Percentiles rank a stretch among this genome's conserved stretches.
Evolutionary conservation across 768 basidiomycete genomes (phyloP).

Genomic region (Mycena vitilis): DNA sequence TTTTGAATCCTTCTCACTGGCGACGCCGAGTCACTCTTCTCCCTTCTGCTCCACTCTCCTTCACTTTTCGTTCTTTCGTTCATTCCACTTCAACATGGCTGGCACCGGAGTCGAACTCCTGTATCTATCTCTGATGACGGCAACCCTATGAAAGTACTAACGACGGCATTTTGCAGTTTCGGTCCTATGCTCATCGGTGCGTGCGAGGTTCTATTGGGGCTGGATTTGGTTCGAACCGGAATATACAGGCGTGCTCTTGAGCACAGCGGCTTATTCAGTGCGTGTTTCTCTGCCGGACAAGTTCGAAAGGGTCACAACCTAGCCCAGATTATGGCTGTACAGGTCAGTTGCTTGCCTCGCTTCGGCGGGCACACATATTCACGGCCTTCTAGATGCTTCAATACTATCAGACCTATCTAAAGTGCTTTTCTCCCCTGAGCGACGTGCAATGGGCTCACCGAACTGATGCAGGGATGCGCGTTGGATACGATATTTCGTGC

Average conservation of each 20-base stretch:
- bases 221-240: neutral
- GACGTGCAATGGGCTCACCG: neutral
- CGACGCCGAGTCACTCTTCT: neutral
- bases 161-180: conserved; percentile 20
- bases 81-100: conserved; percentile 26
- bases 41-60: neutral
- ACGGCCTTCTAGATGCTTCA: conserved; percentile 27
- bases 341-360: conserved; percentile 2
- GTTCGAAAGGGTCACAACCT: neutral
- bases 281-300: neutral
- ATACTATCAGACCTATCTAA: conserved; percentile 29
- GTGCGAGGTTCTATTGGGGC: neutral
- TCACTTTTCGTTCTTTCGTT: conserved; percentile 2
- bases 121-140: conserved; percentile 1
- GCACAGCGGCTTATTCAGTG: conserved; percentile 25
- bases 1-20: neutral
- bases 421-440: neutral
- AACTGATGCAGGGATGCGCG: conserved; percentile 12
- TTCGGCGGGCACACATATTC: neutral
- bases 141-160: neutral
- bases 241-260: conserved; percentile 26
- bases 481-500: conserved; percentile 34
- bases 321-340: conserved; percentile 21
- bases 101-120: conserved; percentile 35
- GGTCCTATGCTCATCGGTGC: conserved; percentile 33